Evolutionary conservation across 345 rosid genomes (phyloP), one percentile per base, ranked within the genome.

Genomic region (Aethionema arabicum): DNA sequence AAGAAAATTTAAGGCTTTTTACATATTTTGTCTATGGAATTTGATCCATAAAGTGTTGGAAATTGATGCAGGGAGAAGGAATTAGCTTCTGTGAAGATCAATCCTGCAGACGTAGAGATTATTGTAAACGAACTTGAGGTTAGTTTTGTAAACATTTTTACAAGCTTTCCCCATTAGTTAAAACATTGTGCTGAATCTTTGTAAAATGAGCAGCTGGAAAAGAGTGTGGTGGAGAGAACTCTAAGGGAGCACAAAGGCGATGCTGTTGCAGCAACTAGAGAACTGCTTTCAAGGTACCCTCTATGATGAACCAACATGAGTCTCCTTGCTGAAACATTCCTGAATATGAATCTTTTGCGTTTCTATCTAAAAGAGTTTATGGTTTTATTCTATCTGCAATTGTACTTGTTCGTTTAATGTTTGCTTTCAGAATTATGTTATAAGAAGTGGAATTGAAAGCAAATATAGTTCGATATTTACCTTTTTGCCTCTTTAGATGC

Each of bases 121-220:
- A 93, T 93, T 43, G 88, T 86, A 8, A 90, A 83, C 42, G 99
- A 93, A 67, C 83, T 93, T 11, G 99, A 93, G 99, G 99, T 90
- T 47, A 31, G 74, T 50, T 68, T 14, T 41, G 1, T 47, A 12
- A 10, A 4, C 5, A 11, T 29, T 29, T 27, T n/a, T 12, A 8
- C 43, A 45, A 62, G 41, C 58, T 47, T 10, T 65, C 37, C 27
- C 14, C 33, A n/a, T 63, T n/a, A n/a, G n/a, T n/a, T n/a, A 31
- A 45, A 30, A 43, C 21, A 36, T 6, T 39, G 15, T 8, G 8
- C 4, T 32, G 27, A 9, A 39, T 31, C 11, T 13, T 43, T 35
- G 32, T 53, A 57, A 57, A 47, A 40, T 51, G 44, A 67, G 48
- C 77, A 90, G 97, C 66, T 90, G 83, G 97, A 90, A 67, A 90